These are phyloP conservation scores for Candida patagonica DNA, from an alignment of 805 yeast species.

Conservation along the genomic window DNA sequence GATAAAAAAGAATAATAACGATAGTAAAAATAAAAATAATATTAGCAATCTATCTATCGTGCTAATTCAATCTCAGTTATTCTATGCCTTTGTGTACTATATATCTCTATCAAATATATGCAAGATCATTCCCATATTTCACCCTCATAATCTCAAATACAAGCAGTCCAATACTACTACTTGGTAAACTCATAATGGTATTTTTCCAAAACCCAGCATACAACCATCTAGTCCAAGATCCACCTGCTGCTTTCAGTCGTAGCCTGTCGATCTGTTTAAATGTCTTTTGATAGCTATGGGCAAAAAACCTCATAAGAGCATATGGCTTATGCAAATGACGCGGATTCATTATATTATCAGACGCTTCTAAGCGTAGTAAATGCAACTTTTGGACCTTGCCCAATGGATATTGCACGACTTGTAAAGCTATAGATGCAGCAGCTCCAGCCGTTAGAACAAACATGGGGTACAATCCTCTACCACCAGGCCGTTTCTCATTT, in stretches of 20 bases:
- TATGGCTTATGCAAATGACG: slow-evolving; percentile 5
- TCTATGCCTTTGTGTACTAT: slow-evolving; percentile 5
- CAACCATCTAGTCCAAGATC: slow-evolving; percentile 54
- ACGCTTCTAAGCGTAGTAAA: slow-evolving; percentile 66
- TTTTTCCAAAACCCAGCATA: slow-evolving; percentile 72
- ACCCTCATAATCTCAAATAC: slow-evolving; percentile 73
- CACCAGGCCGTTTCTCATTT: slow-evolving; percentile 6
- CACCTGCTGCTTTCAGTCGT: slow-evolving; percentile 44
- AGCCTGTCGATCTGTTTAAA: slow-evolving; percentile 44
- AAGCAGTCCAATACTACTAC: slow-evolving; percentile 77
- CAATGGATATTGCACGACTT: slow-evolving; percentile 77
- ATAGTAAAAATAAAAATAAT: too few species aligned
- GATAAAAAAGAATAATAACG: too few species aligned
- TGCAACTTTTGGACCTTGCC: slow-evolving; percentile 73
- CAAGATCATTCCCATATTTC: slow-evolving; percentile 12
- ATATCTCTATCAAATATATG: slow-evolving; percentile 2
- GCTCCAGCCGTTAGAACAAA: slow-evolving; percentile 81
- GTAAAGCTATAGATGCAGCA: slow-evolving; percentile 67
- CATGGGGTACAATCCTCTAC: slow-evolving; percentile 49
- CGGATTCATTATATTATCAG: slow-evolving; percentile 42
- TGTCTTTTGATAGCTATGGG: slow-evolving; percentile 70
- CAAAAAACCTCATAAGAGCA: slow-evolving; percentile 39
- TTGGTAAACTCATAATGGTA: slow-evolving; percentile 71
- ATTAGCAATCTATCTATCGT: slow-evolving; percentile 1
- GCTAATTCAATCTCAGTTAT: not conserved